These are phyloP conservation scores for Malus asiatica DNA, from an alignment of 306 rosid genomes.

Conservation along the genomic window DNA sequence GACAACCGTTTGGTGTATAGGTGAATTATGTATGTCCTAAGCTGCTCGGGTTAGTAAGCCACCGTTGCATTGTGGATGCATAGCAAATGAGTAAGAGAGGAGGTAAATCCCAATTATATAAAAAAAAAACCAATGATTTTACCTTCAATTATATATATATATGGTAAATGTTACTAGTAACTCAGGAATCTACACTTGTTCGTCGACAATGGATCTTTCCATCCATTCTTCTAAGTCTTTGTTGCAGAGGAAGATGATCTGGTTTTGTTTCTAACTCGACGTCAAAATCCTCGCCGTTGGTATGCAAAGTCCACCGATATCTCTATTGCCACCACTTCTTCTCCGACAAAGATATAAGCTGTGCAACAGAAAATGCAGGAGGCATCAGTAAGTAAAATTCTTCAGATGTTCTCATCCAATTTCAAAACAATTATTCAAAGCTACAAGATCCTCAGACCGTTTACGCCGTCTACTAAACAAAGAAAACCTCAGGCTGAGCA, in stretches of 20 bases:
- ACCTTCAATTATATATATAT: no score
- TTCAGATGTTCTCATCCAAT: neutral
- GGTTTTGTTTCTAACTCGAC: constrained; percentile 6
- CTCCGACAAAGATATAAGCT: constrained; percentile 78
- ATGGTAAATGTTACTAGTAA: neutral
- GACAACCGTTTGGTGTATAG: neutral
- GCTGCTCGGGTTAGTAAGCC: neutral
- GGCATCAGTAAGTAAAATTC: neutral
- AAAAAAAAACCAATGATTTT: no score
- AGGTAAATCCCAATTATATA: neutral
- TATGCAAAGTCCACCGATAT: neutral
- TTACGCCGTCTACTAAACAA: neutral
- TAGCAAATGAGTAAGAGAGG: neutral
- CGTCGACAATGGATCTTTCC: neutral
- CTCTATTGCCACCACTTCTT: constrained; percentile 55
- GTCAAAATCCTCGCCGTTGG: neutral
- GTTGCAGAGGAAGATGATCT: neutral
- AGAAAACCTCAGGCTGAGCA: neutral
- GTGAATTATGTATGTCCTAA: neutral
- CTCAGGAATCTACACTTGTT: neutral
- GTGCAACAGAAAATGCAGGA: constrained; percentile 34
- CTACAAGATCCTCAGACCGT: neutral
- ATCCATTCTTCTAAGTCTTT: neutral
- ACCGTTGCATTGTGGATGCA: neutral
- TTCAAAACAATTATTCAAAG: neutral